Conservation (phyloP, 495 filamentous ascomycete genomes). For the Neurospora sp. region DNA sequence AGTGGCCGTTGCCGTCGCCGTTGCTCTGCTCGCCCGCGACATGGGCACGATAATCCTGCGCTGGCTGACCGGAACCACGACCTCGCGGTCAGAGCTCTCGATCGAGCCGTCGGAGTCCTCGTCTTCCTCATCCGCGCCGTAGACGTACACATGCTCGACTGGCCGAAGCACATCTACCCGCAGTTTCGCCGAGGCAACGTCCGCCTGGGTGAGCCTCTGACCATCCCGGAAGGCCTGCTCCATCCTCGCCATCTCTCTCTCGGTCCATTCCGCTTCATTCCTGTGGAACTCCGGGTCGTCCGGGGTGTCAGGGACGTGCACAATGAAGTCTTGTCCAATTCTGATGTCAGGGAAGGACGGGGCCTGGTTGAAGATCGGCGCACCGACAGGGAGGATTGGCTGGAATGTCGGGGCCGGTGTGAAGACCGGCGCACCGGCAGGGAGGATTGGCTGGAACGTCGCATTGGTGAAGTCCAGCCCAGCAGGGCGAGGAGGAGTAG, state of each 20-base stretch:
- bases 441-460: not conserved
- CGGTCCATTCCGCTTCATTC: not conserved
- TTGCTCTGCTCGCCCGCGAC: not conserved
- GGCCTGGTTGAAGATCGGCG: not conserved
- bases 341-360: not conserved
- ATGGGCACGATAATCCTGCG: not conserved
- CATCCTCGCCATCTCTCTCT: not conserved
- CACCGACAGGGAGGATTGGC: not conserved
- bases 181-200: not conserved
- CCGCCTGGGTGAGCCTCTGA: not conserved
- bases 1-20: not conserved
- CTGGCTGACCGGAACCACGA: not conserved
- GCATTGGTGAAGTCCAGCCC: not conserved
- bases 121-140: not conserved
- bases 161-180: not conserved
- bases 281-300: not conserved
- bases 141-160: not conserved
- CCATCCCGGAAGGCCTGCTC: not conserved
- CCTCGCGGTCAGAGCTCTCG: not conserved
- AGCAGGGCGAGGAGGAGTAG: not conserved
- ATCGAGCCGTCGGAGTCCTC: not conserved
- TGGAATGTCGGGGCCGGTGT: too few relatives aligned
- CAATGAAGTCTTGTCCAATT: not conserved
- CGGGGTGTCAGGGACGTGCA: not conserved
- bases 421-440: not conserved